Base-by-base conservation (phyloP, 2,329 filamentous ascomycete genomes). In the Chrysoporthe austroafricana region DNA sequence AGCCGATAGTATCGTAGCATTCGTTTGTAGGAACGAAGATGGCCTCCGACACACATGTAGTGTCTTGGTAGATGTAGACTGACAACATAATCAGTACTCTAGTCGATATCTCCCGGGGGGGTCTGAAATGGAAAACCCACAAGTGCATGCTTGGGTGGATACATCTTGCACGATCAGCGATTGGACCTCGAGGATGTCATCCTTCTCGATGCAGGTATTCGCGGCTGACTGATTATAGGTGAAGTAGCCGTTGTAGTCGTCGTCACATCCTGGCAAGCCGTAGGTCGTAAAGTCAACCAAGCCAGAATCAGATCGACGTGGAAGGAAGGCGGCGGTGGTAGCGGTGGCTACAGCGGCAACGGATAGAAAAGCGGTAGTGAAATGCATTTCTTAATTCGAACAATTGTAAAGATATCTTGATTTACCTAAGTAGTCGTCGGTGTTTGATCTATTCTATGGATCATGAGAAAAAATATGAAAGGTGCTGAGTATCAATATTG, bases 1-100 rank as follows among this genome's bases (percentile, higher is more conserved):
- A 61, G 26, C 59, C 59, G 59, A 61, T n/a, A 43, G 43, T 61
- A 21, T 61, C n/a, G 14, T 36, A 61, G 59, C 59, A 61, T 61
- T 46, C 59, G 21, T 46, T 61, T 21, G 11, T 3, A 4, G 59
- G 59, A n/a, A 61, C 42, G 43, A 18, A 32, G 26, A 34, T 61
- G 13, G 42, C 43, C 39, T 61, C 43, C 21, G 44, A 18, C 11
- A n/a, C 42, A 13, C 59, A 61, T 13, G 43, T 61, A 16, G 59
- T 44, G 42, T 61, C 59, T 34, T 61, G 43, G 43, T 61, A 61
- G 26, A 61, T 48, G 21, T 46, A 61, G 59, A 61, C 59, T 61
- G 32, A 34, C 59, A 9, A 61, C 9, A 2, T 6, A 39, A 9
- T 60, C 57, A 60, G 36, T 34, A 42, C n/a, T 26, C 26, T 26